A percentile compares a stretch with the other conserved stretches of the same genome.
These are phyloP conservation scores for Tilletia horrida DNA, from an alignment of 1,284 basidiomycete genomes.

Conservation along the genomic window DNA sequence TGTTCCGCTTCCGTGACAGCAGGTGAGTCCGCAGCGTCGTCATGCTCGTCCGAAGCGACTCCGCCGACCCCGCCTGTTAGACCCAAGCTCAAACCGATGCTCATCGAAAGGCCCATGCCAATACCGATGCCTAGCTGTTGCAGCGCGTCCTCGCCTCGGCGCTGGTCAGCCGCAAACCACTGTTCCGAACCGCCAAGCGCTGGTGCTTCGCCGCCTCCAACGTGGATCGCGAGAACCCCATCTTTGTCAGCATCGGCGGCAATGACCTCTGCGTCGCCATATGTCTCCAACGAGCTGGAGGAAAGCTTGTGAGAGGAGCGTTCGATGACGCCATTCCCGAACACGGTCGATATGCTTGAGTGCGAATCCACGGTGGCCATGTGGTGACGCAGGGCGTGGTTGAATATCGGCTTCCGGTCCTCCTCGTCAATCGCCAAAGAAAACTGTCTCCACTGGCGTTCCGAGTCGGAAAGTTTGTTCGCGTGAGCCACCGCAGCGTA, in stretches of 20 bases:
- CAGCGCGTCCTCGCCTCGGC: conserved; percentile 1
- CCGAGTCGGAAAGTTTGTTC: neutral
- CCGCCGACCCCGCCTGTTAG: neutral
- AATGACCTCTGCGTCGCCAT: neutral
- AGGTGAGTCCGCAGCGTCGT: neutral
- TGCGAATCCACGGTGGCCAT: neutral
- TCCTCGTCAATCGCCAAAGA: conserved; percentile 4
- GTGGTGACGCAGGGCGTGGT: neutral
- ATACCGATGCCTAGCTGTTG: neutral
- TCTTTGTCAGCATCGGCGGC: neutral
- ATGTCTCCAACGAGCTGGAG: neutral
- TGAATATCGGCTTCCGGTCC: neutral
- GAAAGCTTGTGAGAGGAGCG: neutral
- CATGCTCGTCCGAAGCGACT: neutral
- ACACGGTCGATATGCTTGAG: neutral
- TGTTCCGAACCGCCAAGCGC: neutral
- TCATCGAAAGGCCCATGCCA: neutral
- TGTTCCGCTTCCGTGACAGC: conserved; percentile 3
- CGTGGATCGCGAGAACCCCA: neutral
- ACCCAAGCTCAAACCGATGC: neutral
- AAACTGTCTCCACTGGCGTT: neutral
- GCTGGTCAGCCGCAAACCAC: neutral
- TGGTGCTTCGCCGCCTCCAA: neutral
- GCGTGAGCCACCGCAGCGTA: no score
- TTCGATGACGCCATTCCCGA: neutral